phyloP scores from a whole-genome alignment of 345 rosid species.

The Rhizophora apiculata region DNA sequence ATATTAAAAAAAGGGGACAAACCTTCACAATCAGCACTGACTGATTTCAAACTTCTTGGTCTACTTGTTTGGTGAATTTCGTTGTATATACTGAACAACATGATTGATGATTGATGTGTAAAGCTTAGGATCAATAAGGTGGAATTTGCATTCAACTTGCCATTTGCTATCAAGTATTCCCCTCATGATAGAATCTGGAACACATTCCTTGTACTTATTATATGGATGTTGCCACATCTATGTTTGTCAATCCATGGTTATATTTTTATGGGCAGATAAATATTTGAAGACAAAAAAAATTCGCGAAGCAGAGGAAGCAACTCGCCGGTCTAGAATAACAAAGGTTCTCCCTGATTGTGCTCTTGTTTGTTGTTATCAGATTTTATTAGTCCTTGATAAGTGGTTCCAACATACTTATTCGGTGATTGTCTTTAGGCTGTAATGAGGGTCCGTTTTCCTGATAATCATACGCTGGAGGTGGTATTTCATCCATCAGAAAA shows the following conservation, averaged over 20 bases:
- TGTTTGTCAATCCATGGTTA: too few species aligned
- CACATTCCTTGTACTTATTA: too few species aligned
- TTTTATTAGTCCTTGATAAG: neutral
- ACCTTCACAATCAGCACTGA: neutral
- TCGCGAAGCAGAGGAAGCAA: constrained; percentile 87
- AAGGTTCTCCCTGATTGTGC: constrained; percentile 42
- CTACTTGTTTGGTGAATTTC: neutral
- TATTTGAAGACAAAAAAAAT: constrained; percentile 71
- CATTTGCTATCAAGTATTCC: too few species aligned
- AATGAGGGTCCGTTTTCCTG: constrained; percentile 86
- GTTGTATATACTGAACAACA: neutral
- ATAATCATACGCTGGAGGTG: constrained; percentile 71
- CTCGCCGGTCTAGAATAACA: constrained; percentile 62
- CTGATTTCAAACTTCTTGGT: neutral
- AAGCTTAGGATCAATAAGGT: too few species aligned
- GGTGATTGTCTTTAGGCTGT: constrained; percentile 41
- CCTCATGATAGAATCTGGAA: too few species aligned
- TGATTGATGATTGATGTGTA: neutral
- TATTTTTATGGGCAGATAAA: constrained; percentile 44
- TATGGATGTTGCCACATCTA: too few species aligned
- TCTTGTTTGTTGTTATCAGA: neutral
- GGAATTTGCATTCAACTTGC: too few species aligned
- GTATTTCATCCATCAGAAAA: constrained; percentile 82
- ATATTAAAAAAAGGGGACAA: neutral
- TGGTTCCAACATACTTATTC: constrained; percentile 11